phyloP scores from a whole-genome alignment of 805 yeast species.

The Saturnispora halmiae region DNA sequence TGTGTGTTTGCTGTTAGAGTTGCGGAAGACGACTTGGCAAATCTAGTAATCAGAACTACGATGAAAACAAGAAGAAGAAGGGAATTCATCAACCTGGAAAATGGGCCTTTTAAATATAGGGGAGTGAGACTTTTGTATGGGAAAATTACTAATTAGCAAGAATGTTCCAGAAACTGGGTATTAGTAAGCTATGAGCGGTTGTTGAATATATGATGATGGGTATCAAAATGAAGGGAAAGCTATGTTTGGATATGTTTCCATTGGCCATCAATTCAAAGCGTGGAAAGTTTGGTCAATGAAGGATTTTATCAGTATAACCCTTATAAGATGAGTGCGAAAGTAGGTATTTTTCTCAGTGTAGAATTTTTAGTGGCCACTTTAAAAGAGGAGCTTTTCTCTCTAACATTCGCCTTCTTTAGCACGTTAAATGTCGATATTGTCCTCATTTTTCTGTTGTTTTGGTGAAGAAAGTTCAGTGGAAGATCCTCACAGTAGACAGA shows the following conservation, averaged over 20 bases:
- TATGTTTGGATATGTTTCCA: no score
- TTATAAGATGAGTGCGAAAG: no score
- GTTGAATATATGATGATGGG: no score
- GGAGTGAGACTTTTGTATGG: no score
- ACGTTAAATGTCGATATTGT: slow-evolving; percentile 27
- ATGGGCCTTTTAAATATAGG: not conserved
- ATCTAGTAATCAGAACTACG: slow-evolving; percentile 21
- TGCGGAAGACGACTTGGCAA: slow-evolving; percentile 13
- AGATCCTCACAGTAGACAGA: slow-evolving; percentile 20
- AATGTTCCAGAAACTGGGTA: not conserved
- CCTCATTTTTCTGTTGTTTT: slow-evolving; percentile 30
- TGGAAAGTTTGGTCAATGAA: no score
- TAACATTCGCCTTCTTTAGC: not conserved
- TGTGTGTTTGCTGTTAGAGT: not conserved
- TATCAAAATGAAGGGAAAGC: no score
- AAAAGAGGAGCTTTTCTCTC: not conserved
- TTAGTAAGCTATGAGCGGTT: no score
- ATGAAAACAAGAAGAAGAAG: slow-evolving; percentile 22
- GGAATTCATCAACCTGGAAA: slow-evolving; percentile 16
- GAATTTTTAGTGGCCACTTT: not conserved
- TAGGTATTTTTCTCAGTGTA: no score
- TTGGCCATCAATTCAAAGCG: no score
- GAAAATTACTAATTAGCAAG: not conserved
- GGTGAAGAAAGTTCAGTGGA: slow-evolving; percentile 25
- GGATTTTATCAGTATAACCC: no score